Evolutionary conservation across 2,329 filamentous ascomycete species (phyloP).

Genomic region (Neocatenulostroma microsporum): DNA sequence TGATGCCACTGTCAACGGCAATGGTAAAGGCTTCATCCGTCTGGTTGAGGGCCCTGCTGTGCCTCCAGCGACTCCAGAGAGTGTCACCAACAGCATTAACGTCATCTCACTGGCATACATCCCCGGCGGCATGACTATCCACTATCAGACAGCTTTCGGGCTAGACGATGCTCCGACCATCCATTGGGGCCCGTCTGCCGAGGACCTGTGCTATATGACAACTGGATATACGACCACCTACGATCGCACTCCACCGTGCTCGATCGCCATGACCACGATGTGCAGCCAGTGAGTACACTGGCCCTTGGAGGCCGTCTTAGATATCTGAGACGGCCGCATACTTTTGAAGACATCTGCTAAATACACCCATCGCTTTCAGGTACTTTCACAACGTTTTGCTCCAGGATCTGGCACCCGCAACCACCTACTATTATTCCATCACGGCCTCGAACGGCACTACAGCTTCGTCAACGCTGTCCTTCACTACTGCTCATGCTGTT

Average conservation of each 20-base stretch:
- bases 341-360: too few species aligned
- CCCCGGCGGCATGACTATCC: constrained; percentile 44
- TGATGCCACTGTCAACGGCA: constrained; percentile 43
- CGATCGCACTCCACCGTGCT: constrained; percentile 45
- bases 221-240: constrained; percentile 37
- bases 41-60: constrained; percentile 45
- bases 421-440: constrained; percentile 46
- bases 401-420: constrained; percentile 33
- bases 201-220: constrained; percentile 29
- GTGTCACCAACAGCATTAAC: constrained; percentile 48
- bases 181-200: constrained; percentile 33
- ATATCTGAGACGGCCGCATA: too few species aligned
- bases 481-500: constrained; percentile 39
- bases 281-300: constrained; percentile 46
- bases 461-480: constrained; percentile 38
- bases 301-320: too few species aligned
- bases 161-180: constrained; percentile 37
- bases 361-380: too few species aligned
- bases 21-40: constrained; percentile 46
- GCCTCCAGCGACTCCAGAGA: constrained; percentile 38
- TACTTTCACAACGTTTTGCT: constrained; percentile 46
- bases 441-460: constrained; percentile 44
- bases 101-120: constrained; percentile 44
- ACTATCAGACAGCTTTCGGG: constrained; percentile 48
- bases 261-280: constrained; percentile 35